Base-by-base conservation (phyloP, 495 filamentous ascomycete species). In the Cryomyces antarcticus region DNA sequence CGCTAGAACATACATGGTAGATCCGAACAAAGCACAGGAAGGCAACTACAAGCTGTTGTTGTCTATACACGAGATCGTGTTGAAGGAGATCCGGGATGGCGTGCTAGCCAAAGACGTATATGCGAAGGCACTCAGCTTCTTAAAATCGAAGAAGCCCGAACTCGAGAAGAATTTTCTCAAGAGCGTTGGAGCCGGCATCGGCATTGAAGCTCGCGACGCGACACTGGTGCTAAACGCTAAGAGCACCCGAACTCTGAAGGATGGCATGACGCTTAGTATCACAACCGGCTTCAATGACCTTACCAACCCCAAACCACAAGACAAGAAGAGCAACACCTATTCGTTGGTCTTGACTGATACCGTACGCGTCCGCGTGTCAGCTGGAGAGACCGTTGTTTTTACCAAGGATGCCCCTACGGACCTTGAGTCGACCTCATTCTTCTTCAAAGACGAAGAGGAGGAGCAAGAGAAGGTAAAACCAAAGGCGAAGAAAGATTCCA, bases 261-360 rank as follows among this genome's bases (percentile, higher is more conserved):
- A 94, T 56, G 92, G 92, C 49, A 99, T 96, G 89, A 96, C 92
- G 4, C 68, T 99, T 36, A 79, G 75, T 52, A 69, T 99, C 48
- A 83, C 78, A 6, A 79, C 87, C 34, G 86, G 89, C 1, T 78
- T 99, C 59, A 78, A 68, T 42, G 87, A 95, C 55, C 67, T 99
- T 17, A 71, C 82, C 54, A 92, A 97, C 49, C 69, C 75, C 6
- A 73, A 75, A 13, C 70, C 82, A 0, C 82, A 86, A 57, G 84
- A 89, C 50, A 82, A 84, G 64, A 80, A 81, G 53, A 86, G 78
- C 57, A 80, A 81, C 46, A 69, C 68, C 5, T 99, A 96, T 52
- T 88, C 86, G 5, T 69, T 99, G 49, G 69, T 93, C 36, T 72
- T 99, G 34, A 82, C 78, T 6, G 89, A 99, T 56, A 99, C 89